A percentile compares a stretch with the other conserved stretches of the same genome.
phyloP scores from a whole-genome alignment of 176 grass and related monocot genomes.

The Hordeum marinum region DNA sequence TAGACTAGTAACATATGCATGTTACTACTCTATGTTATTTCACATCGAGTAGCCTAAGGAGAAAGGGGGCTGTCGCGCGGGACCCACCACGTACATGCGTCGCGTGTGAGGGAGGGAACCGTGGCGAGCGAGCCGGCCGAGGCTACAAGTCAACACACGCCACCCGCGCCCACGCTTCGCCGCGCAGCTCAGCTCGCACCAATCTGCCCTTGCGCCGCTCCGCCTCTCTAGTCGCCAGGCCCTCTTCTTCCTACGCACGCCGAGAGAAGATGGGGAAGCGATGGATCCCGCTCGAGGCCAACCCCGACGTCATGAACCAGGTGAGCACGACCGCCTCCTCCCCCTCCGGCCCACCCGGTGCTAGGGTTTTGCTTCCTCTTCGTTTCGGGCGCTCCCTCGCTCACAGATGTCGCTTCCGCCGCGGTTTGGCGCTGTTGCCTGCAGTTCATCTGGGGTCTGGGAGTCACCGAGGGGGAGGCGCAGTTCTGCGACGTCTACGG shows the following conservation, averaged over 20 bases:
- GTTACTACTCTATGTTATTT: too few relatives aligned
- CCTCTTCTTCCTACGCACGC: constrained; percentile 1
- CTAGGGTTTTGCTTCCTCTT: constrained; percentile 26
- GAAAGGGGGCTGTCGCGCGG: too few relatives aligned
- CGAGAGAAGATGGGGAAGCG: constrained; percentile 61
- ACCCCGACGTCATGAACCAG: constrained; percentile 99
- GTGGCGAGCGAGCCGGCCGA: too few relatives aligned
- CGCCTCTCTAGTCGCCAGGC: background rate
- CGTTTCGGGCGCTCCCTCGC: background rate
- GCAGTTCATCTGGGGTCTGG: constrained; percentile 92
- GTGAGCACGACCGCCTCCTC: constrained; percentile 11
- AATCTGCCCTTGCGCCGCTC: background rate
- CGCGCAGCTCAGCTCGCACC: background rate
- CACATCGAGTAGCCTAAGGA: too few relatives aligned
- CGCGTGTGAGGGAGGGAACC: too few relatives aligned
- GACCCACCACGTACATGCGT: too few relatives aligned
- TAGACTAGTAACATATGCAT: too few relatives aligned
- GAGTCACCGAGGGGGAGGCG: constrained; percentile 51
- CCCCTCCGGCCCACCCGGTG: background rate
- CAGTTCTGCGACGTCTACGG: constrained; percentile 97
- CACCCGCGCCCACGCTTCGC: background rate
- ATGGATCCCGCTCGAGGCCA: constrained; percentile 95
- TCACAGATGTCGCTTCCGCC: background rate
- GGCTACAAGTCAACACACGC: background rate
- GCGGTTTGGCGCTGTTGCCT: background rate